phyloP scores from a whole-genome alignment of 768 basidiomycete genomes.

The Mycena alexandri region DNA sequence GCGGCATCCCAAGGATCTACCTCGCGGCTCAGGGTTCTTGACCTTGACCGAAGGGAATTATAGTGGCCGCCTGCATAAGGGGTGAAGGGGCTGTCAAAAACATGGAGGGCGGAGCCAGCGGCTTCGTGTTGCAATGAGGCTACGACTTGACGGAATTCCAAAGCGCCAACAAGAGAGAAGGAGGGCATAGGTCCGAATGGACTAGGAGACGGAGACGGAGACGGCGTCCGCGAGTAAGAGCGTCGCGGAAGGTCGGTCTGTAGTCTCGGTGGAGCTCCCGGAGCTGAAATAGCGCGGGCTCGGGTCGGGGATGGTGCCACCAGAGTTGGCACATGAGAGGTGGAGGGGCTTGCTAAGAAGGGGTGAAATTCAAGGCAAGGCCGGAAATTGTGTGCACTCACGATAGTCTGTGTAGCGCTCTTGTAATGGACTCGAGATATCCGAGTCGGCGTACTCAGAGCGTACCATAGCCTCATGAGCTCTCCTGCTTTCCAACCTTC shows the following conservation, averaged over 20 bases:
- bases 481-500: constrained; percentile 61
- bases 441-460: constrained; percentile 69
- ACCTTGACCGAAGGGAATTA: constrained; percentile 52
- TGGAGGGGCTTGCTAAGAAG: constrained; percentile 32
- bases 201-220: constrained; percentile 57
- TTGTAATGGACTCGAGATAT: constrained; percentile 51
- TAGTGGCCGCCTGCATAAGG: constrained; percentile 86
- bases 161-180: constrained; percentile 92
- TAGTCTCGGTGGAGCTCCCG: constrained; percentile 38
- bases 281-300: constrained; percentile 45
- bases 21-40: constrained; percentile 51
- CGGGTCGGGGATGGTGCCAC: constrained; percentile 50
- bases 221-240: constrained; percentile 63
- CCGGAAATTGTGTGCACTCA: constrained; percentile 48
- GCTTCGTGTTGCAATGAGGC: constrained; percentile 82
- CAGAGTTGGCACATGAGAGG: constrained; percentile 39
- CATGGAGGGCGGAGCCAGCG: constrained; percentile 64
- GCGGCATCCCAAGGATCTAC: constrained; percentile 65
- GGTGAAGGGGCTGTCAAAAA: constrained; percentile 75
- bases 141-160: constrained; percentile 96
- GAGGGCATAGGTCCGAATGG: constrained; percentile 71
- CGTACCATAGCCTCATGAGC: constrained; percentile 66
- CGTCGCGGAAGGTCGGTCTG: constrained; percentile 55
- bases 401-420: constrained; percentile 75
- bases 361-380: constrained; percentile 23